These are phyloP conservation scores for Hymenoscyphus infarciens DNA, from an alignment of 2,329 filamentous ascomycete genomes.

Conservation along the genomic window DNA sequence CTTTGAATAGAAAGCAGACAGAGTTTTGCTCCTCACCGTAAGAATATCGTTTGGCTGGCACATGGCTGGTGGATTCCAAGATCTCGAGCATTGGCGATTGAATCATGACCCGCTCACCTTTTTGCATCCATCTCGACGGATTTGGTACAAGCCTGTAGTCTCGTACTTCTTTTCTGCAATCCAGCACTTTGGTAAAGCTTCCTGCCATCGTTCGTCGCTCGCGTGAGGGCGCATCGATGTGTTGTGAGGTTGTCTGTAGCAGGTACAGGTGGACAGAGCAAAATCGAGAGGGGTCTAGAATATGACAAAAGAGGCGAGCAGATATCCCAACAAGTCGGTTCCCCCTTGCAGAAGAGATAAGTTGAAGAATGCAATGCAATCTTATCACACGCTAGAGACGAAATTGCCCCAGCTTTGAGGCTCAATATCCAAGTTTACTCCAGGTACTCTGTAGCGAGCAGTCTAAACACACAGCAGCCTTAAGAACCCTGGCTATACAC, in stretches of 20 bases:
- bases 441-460: background rate
- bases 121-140: constrained; percentile 23
- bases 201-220: constrained; percentile 10
- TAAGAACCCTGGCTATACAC: too few species aligned
- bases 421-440: background rate
- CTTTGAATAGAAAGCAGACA: constrained; percentile 23
- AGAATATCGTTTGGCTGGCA: constrained; percentile 24
- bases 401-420: background rate
- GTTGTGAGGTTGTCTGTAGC: background rate
- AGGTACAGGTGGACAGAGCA: background rate
- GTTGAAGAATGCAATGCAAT: background rate
- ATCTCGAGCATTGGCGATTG: constrained; percentile 25
- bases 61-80: constrained; percentile 7
- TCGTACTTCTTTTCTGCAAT: constrained; percentile 23
- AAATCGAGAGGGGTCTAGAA: background rate
- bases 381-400: background rate
- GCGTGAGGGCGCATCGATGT: background rate
- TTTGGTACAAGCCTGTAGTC: constrained; percentile 24
- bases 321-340: constrained; percentile 4
- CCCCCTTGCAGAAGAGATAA: constrained; percentile 5
- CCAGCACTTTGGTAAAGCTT: background rate
- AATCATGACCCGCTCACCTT: constrained; percentile 22
- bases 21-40: constrained; percentile 22
- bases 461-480: too few species aligned
- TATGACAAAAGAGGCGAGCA: background rate